Percentiles rank a stretch among this genome's conserved stretches.
Evolutionary conservation across 345 rosid genomes (phyloP).

Genomic region (Nasturtium officinale): DNA sequence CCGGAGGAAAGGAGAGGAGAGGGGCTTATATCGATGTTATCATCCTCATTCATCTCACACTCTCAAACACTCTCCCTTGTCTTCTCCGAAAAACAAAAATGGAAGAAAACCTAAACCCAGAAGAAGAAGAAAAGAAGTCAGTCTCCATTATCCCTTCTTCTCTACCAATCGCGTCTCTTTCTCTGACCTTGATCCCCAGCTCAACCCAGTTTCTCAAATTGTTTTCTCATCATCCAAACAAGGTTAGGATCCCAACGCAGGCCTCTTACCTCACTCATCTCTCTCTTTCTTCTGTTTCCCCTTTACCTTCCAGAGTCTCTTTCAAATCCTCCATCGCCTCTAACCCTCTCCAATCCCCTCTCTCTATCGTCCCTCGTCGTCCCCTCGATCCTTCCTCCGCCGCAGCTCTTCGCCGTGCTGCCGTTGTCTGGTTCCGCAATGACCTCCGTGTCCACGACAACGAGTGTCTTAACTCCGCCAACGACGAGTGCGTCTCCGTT

Average conservation of each 20-base stretch:
- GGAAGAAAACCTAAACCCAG: slow-evolving; percentile 45
- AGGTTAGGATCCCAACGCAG: slow-evolving; percentile 71
- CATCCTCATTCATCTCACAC: slow-evolving; percentile 18
- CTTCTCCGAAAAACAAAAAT: not conserved
- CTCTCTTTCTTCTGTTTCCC: slow-evolving; percentile 51
- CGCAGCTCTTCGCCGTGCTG: slow-evolving; percentile 78
- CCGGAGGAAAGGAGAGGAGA: slow-evolving; percentile 28
- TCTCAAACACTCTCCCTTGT: not conserved
- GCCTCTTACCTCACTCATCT: slow-evolving; percentile 60
- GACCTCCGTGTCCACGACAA: slow-evolving; percentile 96
- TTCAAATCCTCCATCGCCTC: slow-evolving; percentile 84
- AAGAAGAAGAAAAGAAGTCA: slow-evolving; percentile 44
- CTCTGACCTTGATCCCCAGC: slow-evolving; percentile 41
- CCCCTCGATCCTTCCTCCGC: slow-evolving; percentile 85
- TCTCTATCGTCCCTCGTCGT: slow-evolving; percentile 83
- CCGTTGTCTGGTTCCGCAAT: slow-evolving; percentile 93
- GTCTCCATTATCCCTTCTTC: slow-evolving; percentile 46
- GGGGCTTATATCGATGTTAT: too few species aligned
- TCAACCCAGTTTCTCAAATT: slow-evolving; percentile 53
- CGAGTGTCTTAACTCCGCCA: slow-evolving; percentile 81
- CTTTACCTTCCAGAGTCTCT: slow-evolving; percentile 54
- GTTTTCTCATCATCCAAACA: slow-evolving; percentile 59
- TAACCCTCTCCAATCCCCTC: slow-evolving; percentile 79
- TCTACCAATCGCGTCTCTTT: slow-evolving; percentile 58
- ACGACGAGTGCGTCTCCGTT: slow-evolving; percentile 80